Conservation (phyloP, 2,329 filamentous ascomycete genomes). For the Periconia sp. region DNA sequence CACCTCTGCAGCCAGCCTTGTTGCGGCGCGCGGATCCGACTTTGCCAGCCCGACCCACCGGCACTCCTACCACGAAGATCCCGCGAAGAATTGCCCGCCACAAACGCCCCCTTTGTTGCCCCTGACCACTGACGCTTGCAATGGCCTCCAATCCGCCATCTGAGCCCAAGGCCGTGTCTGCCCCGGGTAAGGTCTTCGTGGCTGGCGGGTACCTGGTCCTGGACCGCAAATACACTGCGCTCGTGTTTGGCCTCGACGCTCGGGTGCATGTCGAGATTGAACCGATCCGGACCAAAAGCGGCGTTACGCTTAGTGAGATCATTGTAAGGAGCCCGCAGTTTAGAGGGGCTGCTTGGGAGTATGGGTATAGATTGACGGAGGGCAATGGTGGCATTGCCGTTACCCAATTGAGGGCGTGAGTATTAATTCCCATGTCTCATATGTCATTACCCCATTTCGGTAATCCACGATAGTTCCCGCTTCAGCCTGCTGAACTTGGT, state of each 20-base stretch:
- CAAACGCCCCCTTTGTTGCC: not conserved
- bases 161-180: slow-evolving; percentile 67
- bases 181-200: slow-evolving; percentile 93
- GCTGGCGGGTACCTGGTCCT: slow-evolving; percentile 95
- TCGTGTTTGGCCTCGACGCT: slow-evolving; percentile 69
- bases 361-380: slow-evolving; percentile 75
- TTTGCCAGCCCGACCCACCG: not conserved
- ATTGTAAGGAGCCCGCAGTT: slow-evolving; percentile 94
- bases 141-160: slow-evolving; percentile 39
- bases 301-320: slow-evolving; percentile 71
- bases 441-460: not conserved
- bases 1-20: too few relatives aligned
- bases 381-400: slow-evolving; percentile 80
- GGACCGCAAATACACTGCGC: slow-evolving; percentile 81
- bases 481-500: not conserved
- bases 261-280: slow-evolving; percentile 67
- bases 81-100: not conserved
- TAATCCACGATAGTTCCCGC: slow-evolving; percentile 3
- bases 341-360: slow-evolving; percentile 83
- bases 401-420: slow-evolving; percentile 79
- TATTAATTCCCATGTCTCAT: slow-evolving; percentile 28
- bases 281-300: slow-evolving; percentile 62
- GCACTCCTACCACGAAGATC: not conserved
- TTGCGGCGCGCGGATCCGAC: not conserved
- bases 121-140: slow-evolving; percentile 17